Evolutionary conservation across 2,329 filamentous ascomycete genomes (phyloP).

Genomic region (Phyllosticta citrichinensis): DNA sequence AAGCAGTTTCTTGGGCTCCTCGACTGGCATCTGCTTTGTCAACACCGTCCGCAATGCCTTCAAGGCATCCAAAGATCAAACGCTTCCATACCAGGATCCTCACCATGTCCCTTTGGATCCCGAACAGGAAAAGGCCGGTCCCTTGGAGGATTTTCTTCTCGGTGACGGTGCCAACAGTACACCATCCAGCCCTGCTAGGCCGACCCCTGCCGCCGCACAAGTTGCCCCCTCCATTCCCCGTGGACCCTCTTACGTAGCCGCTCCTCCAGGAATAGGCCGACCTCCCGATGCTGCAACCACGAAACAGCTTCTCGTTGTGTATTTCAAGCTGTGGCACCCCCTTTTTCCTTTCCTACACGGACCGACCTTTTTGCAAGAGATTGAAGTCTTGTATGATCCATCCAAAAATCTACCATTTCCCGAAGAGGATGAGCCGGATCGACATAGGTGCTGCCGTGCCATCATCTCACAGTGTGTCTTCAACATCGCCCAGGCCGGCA

Average conservation of each 20-base stretch:
- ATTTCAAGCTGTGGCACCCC: conserved; percentile 50
- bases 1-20: conserved; percentile 7
- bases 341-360: conserved; percentile 48
- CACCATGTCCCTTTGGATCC: not conserved
- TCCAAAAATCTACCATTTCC: not conserved
- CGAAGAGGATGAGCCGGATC: conserved; percentile 2
- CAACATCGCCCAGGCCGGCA: conserved; percentile 7
- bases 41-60: conserved; percentile 10
- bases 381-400: conserved; percentile 7
- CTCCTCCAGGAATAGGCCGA: conserved; percentile 6
- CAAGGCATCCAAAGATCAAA: conserved; percentile 6
- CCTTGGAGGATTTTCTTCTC: conserved; percentile 9
- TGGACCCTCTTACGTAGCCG: conserved; percentile 7
- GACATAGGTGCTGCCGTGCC: conserved; percentile 5
- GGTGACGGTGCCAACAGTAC: not conserved
- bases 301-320: conserved; percentile 18
- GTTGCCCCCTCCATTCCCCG: not conserved
- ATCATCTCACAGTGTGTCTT: conserved; percentile 10
- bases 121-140: conserved; percentile 4
- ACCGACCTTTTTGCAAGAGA: conserved; percentile 36
- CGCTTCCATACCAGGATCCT: not conserved
- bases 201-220: not conserved
- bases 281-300: not conserved
- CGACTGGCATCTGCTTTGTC: conserved; percentile 10
- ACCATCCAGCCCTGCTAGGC: not conserved